Conservation (phyloP, 2,329 filamentous ascomycete species). For the Fusarium graminum region DNA sequence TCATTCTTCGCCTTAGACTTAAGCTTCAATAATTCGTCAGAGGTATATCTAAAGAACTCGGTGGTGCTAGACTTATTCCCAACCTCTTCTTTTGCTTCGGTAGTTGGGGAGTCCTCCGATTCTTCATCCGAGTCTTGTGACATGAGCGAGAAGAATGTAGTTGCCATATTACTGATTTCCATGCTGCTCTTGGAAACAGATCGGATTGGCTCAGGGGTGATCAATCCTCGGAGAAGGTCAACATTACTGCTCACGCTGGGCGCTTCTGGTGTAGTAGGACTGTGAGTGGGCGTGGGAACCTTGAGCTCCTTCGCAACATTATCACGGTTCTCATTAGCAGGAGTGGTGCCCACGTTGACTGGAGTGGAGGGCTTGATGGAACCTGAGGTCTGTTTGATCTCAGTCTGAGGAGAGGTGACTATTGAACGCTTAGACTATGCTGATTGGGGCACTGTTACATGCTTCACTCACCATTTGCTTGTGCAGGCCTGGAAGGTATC, state of each 20-base stretch:
- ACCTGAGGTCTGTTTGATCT: neutral
- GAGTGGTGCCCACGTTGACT: neutral
- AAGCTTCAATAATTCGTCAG: constrained; percentile 23
- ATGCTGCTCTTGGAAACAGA: neutral
- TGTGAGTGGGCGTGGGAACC: neutral
- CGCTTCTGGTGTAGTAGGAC: neutral
- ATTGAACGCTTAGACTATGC: constrained; percentile 13
- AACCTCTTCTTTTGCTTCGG: constrained; percentile 1
- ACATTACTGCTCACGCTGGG: neutral
- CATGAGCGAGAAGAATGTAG: constrained; percentile 40
- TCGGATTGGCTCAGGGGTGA: neutral
- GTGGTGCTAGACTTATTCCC: neutral
- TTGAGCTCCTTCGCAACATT: neutral
- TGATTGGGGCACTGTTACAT: neutral
- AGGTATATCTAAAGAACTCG: constrained; percentile 4
- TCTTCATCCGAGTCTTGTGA: constrained; percentile 14
- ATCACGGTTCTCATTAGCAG: neutral
- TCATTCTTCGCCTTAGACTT: constrained; percentile 9
- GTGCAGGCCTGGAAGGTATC: neutral
- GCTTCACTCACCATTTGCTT: constrained; percentile 20
- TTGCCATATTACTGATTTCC: constrained; percentile 25
- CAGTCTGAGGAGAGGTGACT: neutral
- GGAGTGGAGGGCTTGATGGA: neutral
- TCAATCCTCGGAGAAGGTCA: neutral
- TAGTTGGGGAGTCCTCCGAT: neutral